Percentiles rank a stretch among this genome's conserved stretches.
Conservation (phyloP, 352 stramenopile species). For the Albugo laibachii region DNA sequence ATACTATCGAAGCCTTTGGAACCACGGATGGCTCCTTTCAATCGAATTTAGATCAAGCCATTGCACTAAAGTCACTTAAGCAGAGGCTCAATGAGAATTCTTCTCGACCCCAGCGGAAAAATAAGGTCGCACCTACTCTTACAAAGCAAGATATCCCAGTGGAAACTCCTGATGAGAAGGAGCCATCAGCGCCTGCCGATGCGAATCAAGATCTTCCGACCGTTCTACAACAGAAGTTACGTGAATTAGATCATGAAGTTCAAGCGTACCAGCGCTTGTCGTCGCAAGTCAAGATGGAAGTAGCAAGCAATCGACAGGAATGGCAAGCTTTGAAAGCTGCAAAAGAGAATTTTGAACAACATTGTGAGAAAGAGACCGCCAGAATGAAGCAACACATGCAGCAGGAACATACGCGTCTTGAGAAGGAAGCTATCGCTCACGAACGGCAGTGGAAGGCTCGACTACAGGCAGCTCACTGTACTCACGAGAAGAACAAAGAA, state of each 20-base stretch:
- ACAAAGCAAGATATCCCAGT: too few species aligned
- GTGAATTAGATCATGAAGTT: neutral
- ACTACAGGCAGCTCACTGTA: conserved; percentile 19
- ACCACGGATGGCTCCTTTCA: neutral
- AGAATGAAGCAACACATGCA: conserved; percentile 36
- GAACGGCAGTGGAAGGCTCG: conserved; percentile 57
- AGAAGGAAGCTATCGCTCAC: conserved; percentile 6
- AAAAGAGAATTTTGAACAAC: conserved; percentile 29
- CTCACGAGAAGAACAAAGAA: conserved; percentile 34
- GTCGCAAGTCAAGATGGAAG: conserved; percentile 32
- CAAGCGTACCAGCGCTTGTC: neutral
- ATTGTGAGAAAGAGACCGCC: conserved; percentile 37
- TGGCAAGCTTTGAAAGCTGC: conserved; percentile 45
- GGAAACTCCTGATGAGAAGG: too few species aligned
- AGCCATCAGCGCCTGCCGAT: neutral
- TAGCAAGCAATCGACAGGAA: conserved; percentile 77
- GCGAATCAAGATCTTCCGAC: conserved; percentile 17
- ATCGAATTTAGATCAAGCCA: neutral
- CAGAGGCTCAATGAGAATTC: neutral
- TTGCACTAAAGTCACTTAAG: too few species aligned
- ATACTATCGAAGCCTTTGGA: too few species aligned
- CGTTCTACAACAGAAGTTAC: conserved; percentile 62
- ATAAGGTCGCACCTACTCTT: neutral
- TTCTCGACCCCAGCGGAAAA: neutral
- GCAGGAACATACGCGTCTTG: conserved; percentile 3